Conservation (phyloP, 2,329 filamentous ascomycete species). For the Apiospora aurea region DNA sequence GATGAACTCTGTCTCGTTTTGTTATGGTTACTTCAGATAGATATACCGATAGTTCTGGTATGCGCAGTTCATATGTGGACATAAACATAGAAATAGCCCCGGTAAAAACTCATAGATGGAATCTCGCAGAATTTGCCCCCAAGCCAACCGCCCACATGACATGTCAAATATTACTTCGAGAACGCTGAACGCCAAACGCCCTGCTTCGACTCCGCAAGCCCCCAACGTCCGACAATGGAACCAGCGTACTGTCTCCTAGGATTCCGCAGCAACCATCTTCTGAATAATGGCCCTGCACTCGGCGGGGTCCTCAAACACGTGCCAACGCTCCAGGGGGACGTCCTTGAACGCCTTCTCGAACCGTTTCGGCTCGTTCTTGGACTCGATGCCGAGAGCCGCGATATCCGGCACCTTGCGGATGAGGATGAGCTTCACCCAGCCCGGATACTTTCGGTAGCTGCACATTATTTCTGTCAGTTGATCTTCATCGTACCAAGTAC, state of each 20-base stretch:
- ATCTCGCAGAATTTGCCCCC: not conserved
- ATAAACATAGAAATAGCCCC: not conserved
- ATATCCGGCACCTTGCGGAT: constrained; percentile 86
- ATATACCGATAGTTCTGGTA: not conserved
- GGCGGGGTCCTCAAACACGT: constrained; percentile 79
- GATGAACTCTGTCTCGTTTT: not conserved
- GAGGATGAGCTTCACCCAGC: constrained; percentile 83
- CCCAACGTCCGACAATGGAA: not conserved
- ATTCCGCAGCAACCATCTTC: constrained; percentile 29
- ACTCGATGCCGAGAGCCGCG: constrained; percentile 70
- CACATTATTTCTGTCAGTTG: not conserved
- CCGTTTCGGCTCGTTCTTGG: constrained; percentile 75
- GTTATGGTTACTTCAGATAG: too few species aligned
- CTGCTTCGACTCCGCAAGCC: not conserved
- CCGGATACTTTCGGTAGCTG: constrained; percentile 68
- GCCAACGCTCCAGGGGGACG: constrained; percentile 76
- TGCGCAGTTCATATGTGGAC: not conserved
- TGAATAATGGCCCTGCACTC: constrained; percentile 62
- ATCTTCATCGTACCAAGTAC: not conserved
- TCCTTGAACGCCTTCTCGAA: constrained; percentile 85
- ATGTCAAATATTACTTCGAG: not conserved
- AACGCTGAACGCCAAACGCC: constrained; percentile 1
- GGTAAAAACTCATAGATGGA: not conserved
- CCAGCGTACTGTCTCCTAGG: not conserved
- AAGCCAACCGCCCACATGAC: not conserved